Evolutionary conservation across 2,329 filamentous ascomycete genomes (phyloP), one percentile per base, ranked within the genome.

Genomic region (Neopestalotiopsis sp.): DNA sequence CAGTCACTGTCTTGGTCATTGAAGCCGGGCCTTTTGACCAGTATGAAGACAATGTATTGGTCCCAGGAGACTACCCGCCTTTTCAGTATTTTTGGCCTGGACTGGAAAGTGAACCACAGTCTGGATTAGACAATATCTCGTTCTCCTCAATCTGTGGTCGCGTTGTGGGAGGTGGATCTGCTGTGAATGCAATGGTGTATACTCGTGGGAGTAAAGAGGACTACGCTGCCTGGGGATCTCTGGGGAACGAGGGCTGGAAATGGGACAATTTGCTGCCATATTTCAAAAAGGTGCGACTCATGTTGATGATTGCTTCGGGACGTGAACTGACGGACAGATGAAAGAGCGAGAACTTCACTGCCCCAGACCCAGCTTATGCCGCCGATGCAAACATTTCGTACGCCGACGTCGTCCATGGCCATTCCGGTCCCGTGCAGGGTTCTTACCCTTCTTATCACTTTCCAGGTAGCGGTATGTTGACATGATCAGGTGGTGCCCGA

Each of bases 211-310:
- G 76, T 12, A 73, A 72, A 7, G 72, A 71, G 32, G 79, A 82
- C 62, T 80, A 80, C 49, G 72, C 79, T 68, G 74, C 71, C 62
- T 82, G 79, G 79, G 78, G 73, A 20, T 70, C 73, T 3, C 73
- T 81, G 9, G 79, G 78, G 1, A 78, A 78, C 30, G 63, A 73
- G 5, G 76, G 76, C 4, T 80, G 78, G 78, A 74, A 75, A 58
- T 82, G 79, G 76, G 72, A 81, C 7, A 74, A 72, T 20, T 74
- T 86, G 49, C 75, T 82, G 1, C 82, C 81, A 0, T 86, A 84
- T 70, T 81, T 85, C 71, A 80, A 78, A 38, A 84, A 84, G 74
- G 81, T 80, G 32, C 62, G 63, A 5, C 38, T 12, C 32, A 20
- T 30, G n/a, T 20, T 45, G 30, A 34, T 30, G 20, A 17, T 30